phyloP scores from a whole-genome alignment of 805 yeast species.

The Metschnikowia dekortorum region DNA sequence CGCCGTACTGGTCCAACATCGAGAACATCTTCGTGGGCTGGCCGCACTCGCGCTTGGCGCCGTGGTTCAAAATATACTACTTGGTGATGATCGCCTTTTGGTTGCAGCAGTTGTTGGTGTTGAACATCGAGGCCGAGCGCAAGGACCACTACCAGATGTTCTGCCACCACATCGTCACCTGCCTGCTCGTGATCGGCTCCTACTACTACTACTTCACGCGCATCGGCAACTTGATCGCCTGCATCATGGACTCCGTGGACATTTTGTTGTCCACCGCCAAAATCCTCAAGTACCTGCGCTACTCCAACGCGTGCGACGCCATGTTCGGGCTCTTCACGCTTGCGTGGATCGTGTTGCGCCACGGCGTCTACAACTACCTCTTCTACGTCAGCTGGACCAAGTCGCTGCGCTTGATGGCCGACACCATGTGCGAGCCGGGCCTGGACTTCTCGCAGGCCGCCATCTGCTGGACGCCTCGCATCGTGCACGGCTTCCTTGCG shows the following conservation, averaged over 20 bases:
- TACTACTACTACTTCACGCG: slow-evolving; percentile 68
- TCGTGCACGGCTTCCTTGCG: slow-evolving; percentile 46
- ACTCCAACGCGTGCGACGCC: slow-evolving; percentile 54
- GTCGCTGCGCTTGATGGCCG: slow-evolving; percentile 38
- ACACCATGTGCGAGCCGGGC: slow-evolving; percentile 39
- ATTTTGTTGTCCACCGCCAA: slow-evolving; percentile 69
- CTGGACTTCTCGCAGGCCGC: slow-evolving; percentile 3
- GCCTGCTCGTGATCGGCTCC: slow-evolving; percentile 61
- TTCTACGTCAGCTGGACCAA: slow-evolving; percentile 53
- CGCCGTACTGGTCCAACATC: slow-evolving; percentile 57
- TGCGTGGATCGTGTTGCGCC: slow-evolving; percentile 70
- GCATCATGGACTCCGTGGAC: slow-evolving; percentile 83
- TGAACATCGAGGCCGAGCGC: slow-evolving; percentile 73
- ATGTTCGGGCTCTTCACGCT: slow-evolving; percentile 64
- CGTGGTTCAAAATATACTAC: slow-evolving; percentile 61
- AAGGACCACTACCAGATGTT: slow-evolving; percentile 87
- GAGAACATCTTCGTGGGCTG: slow-evolving; percentile 60
- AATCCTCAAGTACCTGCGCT: slow-evolving; percentile 69
- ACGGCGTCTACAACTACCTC: slow-evolving; percentile 66
- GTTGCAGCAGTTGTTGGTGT: slow-evolving; percentile 73
- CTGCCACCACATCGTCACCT: slow-evolving; percentile 80
- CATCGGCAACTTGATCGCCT: slow-evolving; percentile 72
- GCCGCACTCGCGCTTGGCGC: slow-evolving; percentile 65
- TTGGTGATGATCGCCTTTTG: slow-evolving; percentile 70
- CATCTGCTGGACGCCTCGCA: slow-evolving; percentile 44